Evolutionary conservation across 2,329 filamentous ascomycete species (phyloP).

Genomic region (Phialophora verrucosa): DNA sequence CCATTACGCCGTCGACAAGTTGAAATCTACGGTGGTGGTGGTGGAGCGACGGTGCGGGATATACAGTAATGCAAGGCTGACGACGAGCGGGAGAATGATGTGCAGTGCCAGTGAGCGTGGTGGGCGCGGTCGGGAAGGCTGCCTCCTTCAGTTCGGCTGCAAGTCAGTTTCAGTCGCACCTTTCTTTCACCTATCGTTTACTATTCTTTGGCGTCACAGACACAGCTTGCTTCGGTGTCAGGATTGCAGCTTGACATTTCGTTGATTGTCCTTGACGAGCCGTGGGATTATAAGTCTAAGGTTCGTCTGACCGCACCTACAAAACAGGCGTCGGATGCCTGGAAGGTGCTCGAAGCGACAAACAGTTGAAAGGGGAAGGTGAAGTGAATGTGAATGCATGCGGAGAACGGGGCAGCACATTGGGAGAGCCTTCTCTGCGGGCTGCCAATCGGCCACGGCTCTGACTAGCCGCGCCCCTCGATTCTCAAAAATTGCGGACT

Average conservation of each 20-base stretch:
- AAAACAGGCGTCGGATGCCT: conserved; percentile 9
- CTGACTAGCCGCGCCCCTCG: conserved; percentile 17
- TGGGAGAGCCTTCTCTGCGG: conserved; percentile 30
- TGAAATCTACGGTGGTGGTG: conserved; percentile 1
- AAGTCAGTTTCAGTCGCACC: background rate
- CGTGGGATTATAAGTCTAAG: background rate
- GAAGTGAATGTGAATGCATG: conserved; percentile 16
- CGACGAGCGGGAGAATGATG: background rate
- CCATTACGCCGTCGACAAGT: conserved; percentile 12
- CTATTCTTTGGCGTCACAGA: conserved; percentile 16
- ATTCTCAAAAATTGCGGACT: conserved; percentile 23
- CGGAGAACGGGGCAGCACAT: conserved; percentile 5
- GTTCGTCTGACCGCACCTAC: background rate
- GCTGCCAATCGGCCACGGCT: conserved; percentile 12
- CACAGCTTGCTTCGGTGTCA: conserved; percentile 23
- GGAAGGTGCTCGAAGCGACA: conserved; percentile 29
- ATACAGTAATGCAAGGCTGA: conserved; percentile 5
- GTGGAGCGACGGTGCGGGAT: conserved; percentile 6
- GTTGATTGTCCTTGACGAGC: background rate
- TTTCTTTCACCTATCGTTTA: conserved; percentile 12
- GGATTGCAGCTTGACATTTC: conserved; percentile 17
- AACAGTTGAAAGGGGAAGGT: conserved; percentile 10
- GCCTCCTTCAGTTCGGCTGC: background rate
- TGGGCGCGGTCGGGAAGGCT: background rate
- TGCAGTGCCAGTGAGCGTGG: background rate